phyloP scores from a whole-genome alignment of 1,284 basidiomycete species.

The Malassezia furfur region DNA sequence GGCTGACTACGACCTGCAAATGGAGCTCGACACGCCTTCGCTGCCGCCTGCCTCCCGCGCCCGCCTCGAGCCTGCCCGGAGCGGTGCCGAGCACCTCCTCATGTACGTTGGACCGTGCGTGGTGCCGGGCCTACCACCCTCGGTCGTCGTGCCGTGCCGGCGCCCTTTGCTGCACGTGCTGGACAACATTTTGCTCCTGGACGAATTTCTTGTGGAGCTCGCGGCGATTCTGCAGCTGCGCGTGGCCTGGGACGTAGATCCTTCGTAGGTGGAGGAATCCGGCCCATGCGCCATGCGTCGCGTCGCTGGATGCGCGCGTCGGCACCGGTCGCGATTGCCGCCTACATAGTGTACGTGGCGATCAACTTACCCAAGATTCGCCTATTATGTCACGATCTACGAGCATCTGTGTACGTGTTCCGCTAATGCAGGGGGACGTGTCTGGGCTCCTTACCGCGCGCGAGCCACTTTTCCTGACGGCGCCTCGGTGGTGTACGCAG shows the following conservation, averaged over 20 bases:
- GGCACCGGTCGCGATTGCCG: neutral
- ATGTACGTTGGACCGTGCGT: neutral
- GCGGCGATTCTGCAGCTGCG: conserved; percentile 70
- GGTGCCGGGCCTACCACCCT: neutral
- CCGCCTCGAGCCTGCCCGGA: neutral
- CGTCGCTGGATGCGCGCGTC: neutral
- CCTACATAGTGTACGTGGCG: neutral
- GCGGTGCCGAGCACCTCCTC: neutral
- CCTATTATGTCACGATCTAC: neutral
- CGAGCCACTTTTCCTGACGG: no score
- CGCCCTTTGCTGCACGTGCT: conserved; percentile 52
- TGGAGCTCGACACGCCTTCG: neutral
- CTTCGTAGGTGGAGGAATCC: neutral
- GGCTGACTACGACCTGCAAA: neutral
- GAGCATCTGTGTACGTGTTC: neutral
- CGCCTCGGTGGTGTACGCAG: neutral
- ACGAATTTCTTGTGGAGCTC: conserved; percentile 90
- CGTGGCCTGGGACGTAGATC: conserved; percentile 2
- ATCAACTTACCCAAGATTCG: neutral
- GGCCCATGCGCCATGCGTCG: neutral
- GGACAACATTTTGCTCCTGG: conserved; percentile 89
- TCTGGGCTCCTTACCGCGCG: neutral
- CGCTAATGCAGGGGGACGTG: neutral
- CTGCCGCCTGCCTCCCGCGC: neutral
- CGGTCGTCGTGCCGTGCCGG: no score